Base-by-base conservation (phyloP, 768 basidiomycete species). In the Suillus subaureus region DNA sequence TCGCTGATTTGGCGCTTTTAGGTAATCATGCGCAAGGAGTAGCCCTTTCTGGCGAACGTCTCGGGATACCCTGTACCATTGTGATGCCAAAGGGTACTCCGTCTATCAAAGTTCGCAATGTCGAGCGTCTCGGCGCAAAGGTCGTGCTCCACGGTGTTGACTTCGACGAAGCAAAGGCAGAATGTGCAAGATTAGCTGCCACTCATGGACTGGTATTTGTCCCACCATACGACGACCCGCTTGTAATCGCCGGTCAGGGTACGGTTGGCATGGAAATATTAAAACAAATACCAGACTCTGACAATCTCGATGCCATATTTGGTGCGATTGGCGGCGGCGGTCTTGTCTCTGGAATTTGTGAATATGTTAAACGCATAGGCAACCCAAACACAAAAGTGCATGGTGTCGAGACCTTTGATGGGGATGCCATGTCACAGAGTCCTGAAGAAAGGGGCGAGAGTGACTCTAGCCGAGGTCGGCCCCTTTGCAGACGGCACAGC, bases 11-110 rank as follows among this genome's bases (percentile, higher is more conserved):
- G 40, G 58, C 39, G 60, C 35, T 43, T 43, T 4, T 75, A 98
- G 97, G 97, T 33, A 99, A 99, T 73, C 97, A 99, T 77, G 97
- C 97, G 0, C 97, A 99, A 77, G 97, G 97, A 31, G 97, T 99
- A 60, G 97, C 97, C 3, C 85, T 99, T 57, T 96, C 97, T n/a
- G 94, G 97, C 13, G 79, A 88, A 55, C 87, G 89, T 64, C 87
- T 99, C 35, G 86, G 85, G 40, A 92, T 99, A 66, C 95, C 97
- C 4, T 97, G 95, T 68, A 98, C 96, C n/a, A 99, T 99, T 72
- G 94, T 99, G 67, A 99, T 99, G 97, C 97, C 97, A 1, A 81
- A 90, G 49, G 93, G 89, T 16, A 99, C 97, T 3, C 97, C 97
- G 1, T 85, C 91, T 47, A 99, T 99, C 85, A 99, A 99, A 81